Evolutionary conservation across 257 asterid species (phyloP).

Genomic region (Primulina eburnea): DNA sequence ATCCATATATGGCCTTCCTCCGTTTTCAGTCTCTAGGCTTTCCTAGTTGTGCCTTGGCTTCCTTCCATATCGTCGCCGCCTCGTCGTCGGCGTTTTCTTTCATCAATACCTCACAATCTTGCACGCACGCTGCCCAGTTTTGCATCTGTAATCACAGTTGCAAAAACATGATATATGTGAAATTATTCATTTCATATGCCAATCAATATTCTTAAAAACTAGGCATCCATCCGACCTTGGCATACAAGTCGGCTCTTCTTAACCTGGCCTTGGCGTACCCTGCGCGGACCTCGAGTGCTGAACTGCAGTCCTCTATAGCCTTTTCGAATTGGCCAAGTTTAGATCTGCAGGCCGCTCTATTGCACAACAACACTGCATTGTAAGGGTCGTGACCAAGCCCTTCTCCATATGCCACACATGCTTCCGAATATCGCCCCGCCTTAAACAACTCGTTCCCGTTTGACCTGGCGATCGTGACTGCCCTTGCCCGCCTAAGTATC

Average conservation of each 20-base stretch:
- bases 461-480: constrained; percentile 53
- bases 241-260: constrained; percentile 62
- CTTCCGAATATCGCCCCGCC: constrained; percentile 48
- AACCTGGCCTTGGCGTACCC: constrained; percentile 64
- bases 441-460: constrained; percentile 67
- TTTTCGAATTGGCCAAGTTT: constrained; percentile 59
- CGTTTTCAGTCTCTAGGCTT: constrained; percentile 20
- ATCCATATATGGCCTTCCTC: constrained; percentile 23
- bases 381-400: constrained; percentile 62
- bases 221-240: constrained; percentile 44
- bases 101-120: constrained; percentile 55
- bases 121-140: constrained; percentile 63
- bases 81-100: constrained; percentile 49
- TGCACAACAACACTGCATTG: constrained; percentile 61
- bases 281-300: constrained; percentile 56
- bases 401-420: constrained; percentile 61
- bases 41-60: constrained; percentile 35
- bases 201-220: background rate
- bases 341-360: constrained; percentile 68
- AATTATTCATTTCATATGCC: background rate
- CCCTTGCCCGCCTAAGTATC: constrained; percentile 45
- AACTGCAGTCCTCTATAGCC: constrained; percentile 66
- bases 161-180: background rate
- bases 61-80: constrained; percentile 42
- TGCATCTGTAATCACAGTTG: constrained; percentile 35